These are phyloP conservation scores for Wallacemonas rigidus DNA, from an alignment of 208 protist species.

Conservation along the genomic window DNA sequence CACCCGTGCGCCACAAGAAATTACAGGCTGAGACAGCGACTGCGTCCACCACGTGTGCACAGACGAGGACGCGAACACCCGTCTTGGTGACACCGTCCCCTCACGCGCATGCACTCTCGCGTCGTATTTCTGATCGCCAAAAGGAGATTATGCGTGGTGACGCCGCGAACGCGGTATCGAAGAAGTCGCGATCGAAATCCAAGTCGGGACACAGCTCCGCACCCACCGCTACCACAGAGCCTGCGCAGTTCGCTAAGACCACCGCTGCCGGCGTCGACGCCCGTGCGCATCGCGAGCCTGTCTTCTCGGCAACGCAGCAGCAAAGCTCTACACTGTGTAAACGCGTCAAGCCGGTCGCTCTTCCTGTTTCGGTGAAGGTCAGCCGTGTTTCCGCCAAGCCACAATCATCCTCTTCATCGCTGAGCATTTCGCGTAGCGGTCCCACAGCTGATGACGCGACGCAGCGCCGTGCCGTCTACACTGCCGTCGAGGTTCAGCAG, in stretches of 20 bases:
- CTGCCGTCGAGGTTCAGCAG: slow-evolving; percentile 3
- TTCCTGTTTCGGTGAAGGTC: slow-evolving; percentile 3
- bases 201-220: background rate
- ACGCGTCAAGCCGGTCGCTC: background rate
- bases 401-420: background rate
- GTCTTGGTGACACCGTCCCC: background rate
- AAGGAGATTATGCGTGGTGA: background rate
- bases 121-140: slow-evolving; percentile 11
- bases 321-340: background rate
- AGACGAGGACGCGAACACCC: background rate
- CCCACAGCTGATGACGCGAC: background rate
- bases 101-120: background rate
- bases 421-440: background rate
- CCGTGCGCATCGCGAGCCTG: background rate
- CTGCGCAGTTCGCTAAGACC: background rate
- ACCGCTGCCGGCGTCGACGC: background rate
- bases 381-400: background rate
- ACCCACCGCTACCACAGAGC: background rate
- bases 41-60: background rate
- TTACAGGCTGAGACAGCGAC: no score
- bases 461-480: slow-evolving; percentile 15
- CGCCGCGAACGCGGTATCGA: background rate
- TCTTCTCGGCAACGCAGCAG: slow-evolving; percentile 13
- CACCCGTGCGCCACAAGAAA: no score
- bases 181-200: background rate